Base-by-base conservation (phyloP, 2,329 filamentous ascomycete species). In the Aspergillus costaricaensis region DNA sequence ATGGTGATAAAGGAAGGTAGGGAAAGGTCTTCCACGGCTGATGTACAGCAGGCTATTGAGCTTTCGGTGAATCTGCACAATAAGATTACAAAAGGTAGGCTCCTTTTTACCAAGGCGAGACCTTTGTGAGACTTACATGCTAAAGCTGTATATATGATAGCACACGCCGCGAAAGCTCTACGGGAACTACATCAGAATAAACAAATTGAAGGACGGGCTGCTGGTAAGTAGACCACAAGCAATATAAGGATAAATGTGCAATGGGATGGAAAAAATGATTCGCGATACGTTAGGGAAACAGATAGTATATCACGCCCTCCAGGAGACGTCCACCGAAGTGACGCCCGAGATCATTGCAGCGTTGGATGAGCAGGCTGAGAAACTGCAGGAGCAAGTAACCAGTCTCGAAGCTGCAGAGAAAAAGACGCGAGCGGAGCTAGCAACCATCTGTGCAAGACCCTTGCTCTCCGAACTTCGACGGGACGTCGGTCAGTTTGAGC, bases 161-260 rank as follows among this genome's bases (percentile, higher is more conserved):
- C 85, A 12, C 79, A 84, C 47, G 81, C 86, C 23, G 81, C 81
- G 27, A 90, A 88, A 72, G 70, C 85, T 32, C 76, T 90, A 36
- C 87, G 86, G 67, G 86, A 88, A 61, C 76, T 90, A 71, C 82
- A 86, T 61, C 85, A 88, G 65, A 80, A 79, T 44, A 83, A 83
- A 10, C 75, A 85, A 65, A 84, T 90, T 44, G 84, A 85, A 67
- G 85, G 83, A 53, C 83, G 83, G 53, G 75, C 79, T 41, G 80
- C 85, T 41, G 84, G 83, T 84, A 67, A 63, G 72, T 60, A 44
- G 6, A 8, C 38, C 47, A 6, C n/a, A 50, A 8, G 8, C 17
- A n/a, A 5, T 43, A 15, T 17, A 38, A 19, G 15, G 39, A 36
- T 36, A 14, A 39, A 55, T 3, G 2, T 9, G 38, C 38, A 19